These are phyloP conservation scores for Vitis rotundifolia DNA, from an alignment of 164 flowering plant genomes.

Conservation along the genomic window DNA sequence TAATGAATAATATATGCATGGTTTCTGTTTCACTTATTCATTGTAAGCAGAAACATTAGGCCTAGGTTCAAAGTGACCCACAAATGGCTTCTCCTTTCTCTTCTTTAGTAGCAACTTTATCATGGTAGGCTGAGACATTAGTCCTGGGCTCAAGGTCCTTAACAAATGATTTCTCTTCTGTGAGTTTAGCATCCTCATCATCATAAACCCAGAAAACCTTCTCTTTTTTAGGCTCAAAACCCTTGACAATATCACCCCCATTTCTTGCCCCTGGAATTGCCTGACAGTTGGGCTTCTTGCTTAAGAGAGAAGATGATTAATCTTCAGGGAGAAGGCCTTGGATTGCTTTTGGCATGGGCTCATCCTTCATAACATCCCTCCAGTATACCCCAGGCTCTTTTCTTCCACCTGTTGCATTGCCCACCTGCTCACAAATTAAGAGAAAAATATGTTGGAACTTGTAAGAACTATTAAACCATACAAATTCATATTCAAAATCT, in stretches of 20 bases:
- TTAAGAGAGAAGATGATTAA: neutral
- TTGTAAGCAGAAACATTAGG: conserved; percentile 2
- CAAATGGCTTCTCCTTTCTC: neutral
- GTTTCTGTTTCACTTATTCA: neutral
- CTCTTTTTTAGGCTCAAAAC: conserved; percentile 6
- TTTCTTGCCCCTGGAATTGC: too few relatives aligned
- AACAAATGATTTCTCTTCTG: conserved; percentile 9
- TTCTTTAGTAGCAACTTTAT: neutral
- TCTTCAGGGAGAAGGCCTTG: conserved; percentile 8
- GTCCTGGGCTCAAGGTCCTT: conserved; percentile 23
- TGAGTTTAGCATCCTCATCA: too few relatives aligned
- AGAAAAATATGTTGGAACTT: neutral
- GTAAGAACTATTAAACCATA: too few relatives aligned
- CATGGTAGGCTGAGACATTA: conserved; percentile 7
- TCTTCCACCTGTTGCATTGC: conserved; percentile 10
- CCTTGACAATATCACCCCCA: neutral
- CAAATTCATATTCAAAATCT: too few relatives aligned
- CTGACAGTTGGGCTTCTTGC: neutral
- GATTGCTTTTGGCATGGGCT: conserved; percentile 28
- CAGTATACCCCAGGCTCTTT: conserved; percentile 27
- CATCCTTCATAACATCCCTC: conserved; percentile 24
- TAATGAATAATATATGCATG: too few relatives aligned
- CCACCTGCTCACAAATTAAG: conserved; percentile 12
- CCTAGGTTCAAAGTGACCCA: conserved; percentile 5
- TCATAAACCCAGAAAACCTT: neutral